Conservation (phyloP, 2,329 filamentous ascomycete species). For the Diaporthe helianthi region DNA sequence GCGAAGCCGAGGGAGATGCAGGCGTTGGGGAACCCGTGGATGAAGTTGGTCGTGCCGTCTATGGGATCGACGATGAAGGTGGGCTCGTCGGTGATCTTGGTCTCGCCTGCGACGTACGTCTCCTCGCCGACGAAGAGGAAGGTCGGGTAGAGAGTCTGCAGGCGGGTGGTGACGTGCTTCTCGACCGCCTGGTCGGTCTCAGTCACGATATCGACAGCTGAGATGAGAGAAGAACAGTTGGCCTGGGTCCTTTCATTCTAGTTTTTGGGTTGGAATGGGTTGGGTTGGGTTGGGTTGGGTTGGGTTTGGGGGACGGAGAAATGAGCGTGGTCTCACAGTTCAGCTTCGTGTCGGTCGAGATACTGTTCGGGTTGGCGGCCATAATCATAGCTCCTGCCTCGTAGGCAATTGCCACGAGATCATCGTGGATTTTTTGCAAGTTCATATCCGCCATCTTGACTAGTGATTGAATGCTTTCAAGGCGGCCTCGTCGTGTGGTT, state of each 20-base stretch:
- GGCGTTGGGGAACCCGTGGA: constrained; percentile 77
- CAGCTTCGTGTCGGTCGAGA: constrained; percentile 66
- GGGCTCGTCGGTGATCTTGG: constrained; percentile 66
- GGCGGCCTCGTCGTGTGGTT: constrained; percentile 11
- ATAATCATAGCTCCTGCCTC: constrained; percentile 71
- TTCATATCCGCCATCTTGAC: constrained; percentile 62
- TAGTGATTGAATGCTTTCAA: neutral
- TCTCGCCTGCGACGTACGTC: constrained; percentile 72
- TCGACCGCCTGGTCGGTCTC: constrained; percentile 73
- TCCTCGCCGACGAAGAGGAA: constrained; percentile 78
- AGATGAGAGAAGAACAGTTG: too few species aligned
- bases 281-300: too few species aligned
- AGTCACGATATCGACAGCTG: constrained; percentile 73
- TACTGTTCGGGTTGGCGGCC: constrained; percentile 64
- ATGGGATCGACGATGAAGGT: constrained; percentile 86
- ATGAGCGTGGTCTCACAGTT: constrained; percentile 59
- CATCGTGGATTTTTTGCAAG: constrained; percentile 67
- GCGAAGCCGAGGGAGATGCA: constrained; percentile 80
- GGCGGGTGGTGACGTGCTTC: constrained; percentile 62
- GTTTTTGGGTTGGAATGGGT: neutral
- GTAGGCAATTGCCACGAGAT: constrained; percentile 64
- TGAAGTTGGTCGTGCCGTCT: constrained; percentile 83
- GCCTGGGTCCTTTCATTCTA: neutral
- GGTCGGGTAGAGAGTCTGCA: constrained; percentile 60
- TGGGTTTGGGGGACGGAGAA: too few species aligned